Evolutionary conservation across 768 basidiomycete species (phyloP), one percentile per base, ranked within the genome.

Genomic region (Boletus rufocinnamomeus): DNA sequence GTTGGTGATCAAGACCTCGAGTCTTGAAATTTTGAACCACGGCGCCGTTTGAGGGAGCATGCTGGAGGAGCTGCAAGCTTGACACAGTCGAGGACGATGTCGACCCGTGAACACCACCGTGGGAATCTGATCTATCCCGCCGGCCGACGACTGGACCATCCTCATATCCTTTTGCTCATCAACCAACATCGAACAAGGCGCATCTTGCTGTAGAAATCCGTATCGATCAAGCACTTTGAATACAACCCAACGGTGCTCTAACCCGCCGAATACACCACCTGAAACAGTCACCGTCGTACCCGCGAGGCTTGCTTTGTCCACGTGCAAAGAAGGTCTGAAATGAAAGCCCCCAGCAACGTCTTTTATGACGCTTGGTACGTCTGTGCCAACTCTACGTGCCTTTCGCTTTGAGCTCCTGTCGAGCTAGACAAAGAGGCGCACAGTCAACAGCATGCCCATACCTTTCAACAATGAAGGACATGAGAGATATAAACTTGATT

Each of bases 1-100:
- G 46, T 91, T 85, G 54, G 89, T 83, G 61, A 92, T 80, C 59
- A 93, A 81, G 30, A 87, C 74, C 65, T 93, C 87, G 37, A 91
- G 79, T 16, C 82, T 82, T 21, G 88, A 88, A 1, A 80, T 74
- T 57, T 76, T 80, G 67, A 77, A 72, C 83, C 84, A 85, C 52
- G 74, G 77, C 61, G 79, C 74, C 38, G 83, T 75, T 59, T 80
- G 82, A 25, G 77, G 74, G 62, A 87, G 66, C 84, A 86, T 86
- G 35, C 13, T 59, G 45, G 25, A 37, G 21, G 25, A 16, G 54
- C 32, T 19, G 16, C 37, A 14, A 49, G 23, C n/a, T 32, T 14
- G 52, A 46, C 23, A 19, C 43, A n/a, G 52, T 49, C 30, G 30
- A 17, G 35, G 41, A n/a, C 17, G 37, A 56, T 19, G 49, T 38